Evolutionary conservation across 176 grass and related monocot genomes (phyloP).

Genomic region (Sorghum bicolor): DNA sequence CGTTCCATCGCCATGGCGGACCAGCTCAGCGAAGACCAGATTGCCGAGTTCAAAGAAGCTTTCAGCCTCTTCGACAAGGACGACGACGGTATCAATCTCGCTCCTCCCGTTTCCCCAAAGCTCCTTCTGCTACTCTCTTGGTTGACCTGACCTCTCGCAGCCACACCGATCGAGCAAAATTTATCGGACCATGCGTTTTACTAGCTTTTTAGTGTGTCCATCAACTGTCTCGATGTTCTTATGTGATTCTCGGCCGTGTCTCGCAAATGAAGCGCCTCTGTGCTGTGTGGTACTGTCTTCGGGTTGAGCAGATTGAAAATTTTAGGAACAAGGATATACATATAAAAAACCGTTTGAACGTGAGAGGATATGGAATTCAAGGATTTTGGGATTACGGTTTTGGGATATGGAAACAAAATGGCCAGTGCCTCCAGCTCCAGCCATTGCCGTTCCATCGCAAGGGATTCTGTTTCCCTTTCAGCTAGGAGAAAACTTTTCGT

Average conservation of each 20-base stretch:
- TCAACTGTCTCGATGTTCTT: too few relatives aligned
- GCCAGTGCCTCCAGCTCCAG: neutral
- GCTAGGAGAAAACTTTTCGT: neutral
- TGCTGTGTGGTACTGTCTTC: neutral
- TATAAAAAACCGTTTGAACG: neutral
- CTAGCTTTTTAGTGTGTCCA: too few relatives aligned
- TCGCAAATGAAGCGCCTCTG: neutral
- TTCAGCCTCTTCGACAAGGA: constrained; percentile 95
- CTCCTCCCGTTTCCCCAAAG: neutral
- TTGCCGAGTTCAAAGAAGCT: constrained; percentile 76
- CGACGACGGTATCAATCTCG: constrained; percentile 44
- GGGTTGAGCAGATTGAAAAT: neutral
- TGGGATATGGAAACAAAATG: neutral
- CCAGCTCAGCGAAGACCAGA: constrained; percentile 64
- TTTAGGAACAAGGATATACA: neutral
- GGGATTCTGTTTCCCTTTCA: neutral
- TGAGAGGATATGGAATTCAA: neutral
- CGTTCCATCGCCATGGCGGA: constrained; percentile 49
- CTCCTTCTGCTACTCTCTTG: neutral
- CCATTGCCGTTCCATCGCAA: neutral
- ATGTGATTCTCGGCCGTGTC: neutral
- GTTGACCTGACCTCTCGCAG: neutral
- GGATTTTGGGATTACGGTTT: neutral
- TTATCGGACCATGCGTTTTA: too few relatives aligned
- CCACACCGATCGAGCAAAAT: too few relatives aligned